Base-by-base conservation (phyloP, 805 yeast genomes). In the Barnettozyma sp. region DNA sequence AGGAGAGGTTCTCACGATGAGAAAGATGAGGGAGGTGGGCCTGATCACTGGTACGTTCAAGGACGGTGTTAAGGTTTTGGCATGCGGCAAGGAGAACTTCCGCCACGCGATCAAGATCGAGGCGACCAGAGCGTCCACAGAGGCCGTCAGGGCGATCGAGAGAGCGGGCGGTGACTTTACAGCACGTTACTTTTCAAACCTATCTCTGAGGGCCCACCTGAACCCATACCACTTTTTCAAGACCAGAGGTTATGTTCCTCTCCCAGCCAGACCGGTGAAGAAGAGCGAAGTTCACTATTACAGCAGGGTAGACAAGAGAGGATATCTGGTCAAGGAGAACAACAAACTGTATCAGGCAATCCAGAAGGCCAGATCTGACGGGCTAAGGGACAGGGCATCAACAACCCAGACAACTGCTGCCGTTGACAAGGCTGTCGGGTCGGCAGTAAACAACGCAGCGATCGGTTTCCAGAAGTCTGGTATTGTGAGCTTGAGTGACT, bases 11-110 rank as follows among this genome's bases (percentile, higher is more conserved):
- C 70, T 90, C 41, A 76, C 82, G 14, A 85, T 90, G 73, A 70
- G 73, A 48, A 75, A 71, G 47, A 82, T 90, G 84, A 79, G 71
- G 51, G 75, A 82, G 32, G 58, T 74, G 30, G 90, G 97, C 0
- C 60, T 84, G 22, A 65, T 87, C 13, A 69, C 81, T 2, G 92
- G 95, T 8, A 60, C 76, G 4, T 60, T 82, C 58, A 73, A 68
- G 43, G 81, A 81, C 47, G 97, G 97, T 25, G 85, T 90, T 34
- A 82, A 84, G 55, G 62, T 92, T 16, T 67, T 90, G 39, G 94
- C 82, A 5, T 71, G 73, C 28, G 90, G 84, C 12, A 63, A 65
- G 38, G 65, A 65, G 54, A 36, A 56, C 43, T 55, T 62, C 49
- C 43, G 74, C n/a, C 63, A 76, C 15, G 82, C 88, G 24, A 61